Percentiles rank a stretch among this genome's conserved stretches.
These are phyloP conservation scores for Annona cherimola DNA, from an alignment of 164 flowering plant species.

Conservation along the genomic window DNA sequence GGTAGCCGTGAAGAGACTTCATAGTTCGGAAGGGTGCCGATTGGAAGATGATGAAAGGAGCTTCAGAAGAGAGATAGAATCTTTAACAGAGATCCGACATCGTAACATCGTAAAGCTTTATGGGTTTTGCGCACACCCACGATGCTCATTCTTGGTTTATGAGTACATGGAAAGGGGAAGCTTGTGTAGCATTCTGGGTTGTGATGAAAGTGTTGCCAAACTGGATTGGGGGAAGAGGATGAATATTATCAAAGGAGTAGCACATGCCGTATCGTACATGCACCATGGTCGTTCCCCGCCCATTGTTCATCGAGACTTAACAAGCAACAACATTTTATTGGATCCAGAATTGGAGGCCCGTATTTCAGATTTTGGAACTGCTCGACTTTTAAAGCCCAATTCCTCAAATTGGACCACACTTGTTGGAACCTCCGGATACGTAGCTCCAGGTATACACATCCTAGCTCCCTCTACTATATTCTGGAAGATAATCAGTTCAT, in stretches of 20 bases:
- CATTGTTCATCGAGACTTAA: background rate
- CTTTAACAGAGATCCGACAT: slow-evolving; percentile 19
- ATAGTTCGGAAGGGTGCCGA: slow-evolving; percentile 31
- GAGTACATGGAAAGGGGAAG: slow-evolving; percentile 44
- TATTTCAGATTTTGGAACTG: background rate
- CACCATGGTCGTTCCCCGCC: slow-evolving; percentile 15
- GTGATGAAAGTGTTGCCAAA: slow-evolving; percentile 21
- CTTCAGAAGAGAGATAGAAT: background rate
- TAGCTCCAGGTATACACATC: background rate
- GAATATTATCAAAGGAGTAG: slow-evolving; percentile 48
- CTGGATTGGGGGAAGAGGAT: slow-evolving; percentile 46
- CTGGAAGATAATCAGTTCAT: background rate
- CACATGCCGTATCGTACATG: slow-evolving; percentile 57
- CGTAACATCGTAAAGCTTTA: slow-evolving; percentile 35
- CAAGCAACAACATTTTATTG: background rate
- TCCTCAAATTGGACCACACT: background rate
- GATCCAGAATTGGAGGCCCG: background rate
- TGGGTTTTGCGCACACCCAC: slow-evolving; percentile 5
- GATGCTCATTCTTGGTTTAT: background rate
- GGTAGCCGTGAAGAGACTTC: slow-evolving; percentile 52
- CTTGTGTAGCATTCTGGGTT: slow-evolving; percentile 33
- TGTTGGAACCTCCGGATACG: background rate
- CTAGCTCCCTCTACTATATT: no score
- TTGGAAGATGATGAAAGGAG: slow-evolving; percentile 45
- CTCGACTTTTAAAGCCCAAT: background rate